phyloP scores from a whole-genome alignment of 2,329 filamentous ascomycete genomes.

The Fusarium chaquense region DNA sequence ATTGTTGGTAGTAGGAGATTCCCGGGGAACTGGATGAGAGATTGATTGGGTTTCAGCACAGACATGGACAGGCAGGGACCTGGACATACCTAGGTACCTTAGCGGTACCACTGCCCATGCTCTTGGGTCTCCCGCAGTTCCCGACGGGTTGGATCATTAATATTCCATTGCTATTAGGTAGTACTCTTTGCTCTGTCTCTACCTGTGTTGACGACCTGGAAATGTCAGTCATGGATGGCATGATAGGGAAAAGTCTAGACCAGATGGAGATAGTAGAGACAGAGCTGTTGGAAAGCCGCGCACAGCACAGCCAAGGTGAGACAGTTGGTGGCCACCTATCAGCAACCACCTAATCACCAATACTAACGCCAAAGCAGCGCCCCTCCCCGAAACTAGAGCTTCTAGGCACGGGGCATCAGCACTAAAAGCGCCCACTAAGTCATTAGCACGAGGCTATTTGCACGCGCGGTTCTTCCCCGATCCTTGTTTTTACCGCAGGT shows the following conservation, averaged over 20 bases:
- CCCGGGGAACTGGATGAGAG: constrained; percentile 4
- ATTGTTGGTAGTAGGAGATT: not conserved
- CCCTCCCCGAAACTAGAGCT: not conserved
- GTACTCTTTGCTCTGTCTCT: not conserved
- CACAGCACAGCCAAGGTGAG: not conserved
- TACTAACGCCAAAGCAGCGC: not conserved
- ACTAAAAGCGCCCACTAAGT: not conserved
- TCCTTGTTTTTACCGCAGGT: not conserved
- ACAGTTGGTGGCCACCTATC: not conserved
- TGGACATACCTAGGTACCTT: not conserved
- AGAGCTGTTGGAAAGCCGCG: not conserved
- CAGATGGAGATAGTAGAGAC: not conserved
- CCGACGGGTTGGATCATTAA: constrained; percentile 19
- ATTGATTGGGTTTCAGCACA: constrained; percentile 1
- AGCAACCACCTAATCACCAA: not conserved
- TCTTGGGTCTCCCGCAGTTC: too few species aligned
- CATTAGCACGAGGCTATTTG: constrained; percentile 5
- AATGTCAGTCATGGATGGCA: not conserved
- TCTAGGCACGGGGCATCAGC: not conserved
- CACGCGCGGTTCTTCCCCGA: not conserved
- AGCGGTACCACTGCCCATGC: not conserved
- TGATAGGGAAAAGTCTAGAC: not conserved
- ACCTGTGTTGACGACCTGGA: not conserved
- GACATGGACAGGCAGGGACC: not conserved
- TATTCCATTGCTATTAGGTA: constrained; percentile 1